phyloP scores from a whole-genome alignment of 116 monocot species.

The Zostera marina region DNA sequence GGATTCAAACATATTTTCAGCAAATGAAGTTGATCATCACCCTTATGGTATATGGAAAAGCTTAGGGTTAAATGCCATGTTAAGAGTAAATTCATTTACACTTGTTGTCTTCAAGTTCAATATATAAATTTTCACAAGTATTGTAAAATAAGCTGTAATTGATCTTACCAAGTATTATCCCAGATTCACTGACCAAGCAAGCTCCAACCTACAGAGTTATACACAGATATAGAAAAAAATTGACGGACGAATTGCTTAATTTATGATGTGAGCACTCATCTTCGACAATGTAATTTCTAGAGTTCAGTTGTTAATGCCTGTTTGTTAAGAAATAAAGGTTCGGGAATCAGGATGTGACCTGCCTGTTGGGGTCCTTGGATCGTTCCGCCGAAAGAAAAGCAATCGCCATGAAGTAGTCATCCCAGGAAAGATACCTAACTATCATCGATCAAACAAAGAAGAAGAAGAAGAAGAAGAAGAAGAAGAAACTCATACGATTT shows the following conservation, averaged over 20 bases:
- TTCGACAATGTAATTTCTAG: no score
- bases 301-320: no score
- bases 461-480: neutral
- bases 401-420: slow-evolving; percentile 95
- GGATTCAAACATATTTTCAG: no score
- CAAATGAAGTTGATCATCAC: no score
- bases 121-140: neutral
- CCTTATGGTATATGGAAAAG: no score
- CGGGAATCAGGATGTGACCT: slow-evolving; percentile 41
- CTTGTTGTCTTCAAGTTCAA: no score
- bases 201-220: slow-evolving; percentile 65
- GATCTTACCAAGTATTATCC: slow-evolving; percentile 80
- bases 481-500: slow-evolving; percentile 22
- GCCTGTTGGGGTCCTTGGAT: slow-evolving; percentile 81
- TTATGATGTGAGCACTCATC: no score
- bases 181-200: slow-evolving; percentile 80
- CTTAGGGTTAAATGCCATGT: no score
- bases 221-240: no score
- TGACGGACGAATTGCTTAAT: no score
- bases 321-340: no score
- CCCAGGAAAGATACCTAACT: slow-evolving; percentile 74
- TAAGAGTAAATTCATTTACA: no score
- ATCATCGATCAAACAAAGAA: neutral
- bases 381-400: slow-evolving; percentile 86
- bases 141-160: neutral